Evolutionary conservation across 2,329 filamentous ascomycete genomes (phyloP), one percentile per base, ranked within the genome.

Genomic region (Grosmannia penicillata): DNA sequence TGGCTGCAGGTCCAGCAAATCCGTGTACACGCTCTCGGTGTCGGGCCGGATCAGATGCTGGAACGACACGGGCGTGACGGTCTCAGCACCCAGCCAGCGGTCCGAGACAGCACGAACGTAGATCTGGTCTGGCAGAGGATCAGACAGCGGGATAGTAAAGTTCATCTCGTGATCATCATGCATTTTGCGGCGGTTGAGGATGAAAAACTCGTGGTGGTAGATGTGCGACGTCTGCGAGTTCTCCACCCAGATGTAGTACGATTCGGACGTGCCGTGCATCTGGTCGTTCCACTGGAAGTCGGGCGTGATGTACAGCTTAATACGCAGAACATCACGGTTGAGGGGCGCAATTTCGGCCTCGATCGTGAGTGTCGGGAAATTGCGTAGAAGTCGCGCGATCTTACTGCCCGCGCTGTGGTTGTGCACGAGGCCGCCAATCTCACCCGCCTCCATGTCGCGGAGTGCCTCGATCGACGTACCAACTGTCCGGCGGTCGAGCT

Each of bases 211-310:
- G 47, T 96, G 84, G 51, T 98, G 91, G 51, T 94, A 96, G 29
- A 98, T 96, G 57, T 96, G 87, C 0, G 85, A 87, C 0, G 87
- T 95, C 50, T 96, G 91, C 0, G 89, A 95, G 54, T 96, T 94
- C 57, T 98, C 91, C 4, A 98, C 89, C 93, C 91, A 98, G 41
- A 98, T 81, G 72, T 93, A 98, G 61, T 93, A 98, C 4, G 89
- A 89, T 53, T 98, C 91, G 0, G 89, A 95, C 3, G 78, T 85
- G 15, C 93, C 93, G 53, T 98, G 87, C 42, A 94, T 74, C 33
- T 82, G 78, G 48, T 96, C 89, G 49, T 94, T 93, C 91, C 91
- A 98, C 27, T 68, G 68, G 53, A 98, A 98, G 37, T 96, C 87
- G 0, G 91, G 85, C 2, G 79, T 84, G 15, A 98, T 70, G 49